These are phyloP conservation scores for Emericellopsis cladophorae DNA, from an alignment of 2,329 filamentous ascomycete genomes.

Conservation along the genomic window DNA sequence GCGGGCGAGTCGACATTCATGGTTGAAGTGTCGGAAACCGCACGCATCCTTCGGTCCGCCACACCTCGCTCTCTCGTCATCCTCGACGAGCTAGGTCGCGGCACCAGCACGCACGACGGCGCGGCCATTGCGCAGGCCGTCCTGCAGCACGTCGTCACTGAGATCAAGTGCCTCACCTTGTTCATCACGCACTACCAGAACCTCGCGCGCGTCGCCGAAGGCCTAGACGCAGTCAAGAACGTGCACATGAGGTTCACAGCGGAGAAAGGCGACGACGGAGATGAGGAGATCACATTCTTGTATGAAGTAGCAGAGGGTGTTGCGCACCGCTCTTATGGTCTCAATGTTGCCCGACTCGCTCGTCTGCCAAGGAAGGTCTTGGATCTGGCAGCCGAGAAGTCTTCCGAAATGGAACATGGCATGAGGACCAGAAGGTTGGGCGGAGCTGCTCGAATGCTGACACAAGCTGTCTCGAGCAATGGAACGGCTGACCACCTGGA, in stretches of 20 bases:
- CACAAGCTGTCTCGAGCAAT: constrained; percentile 23
- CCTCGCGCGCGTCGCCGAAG: constrained; percentile 56
- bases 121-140: constrained; percentile 93
- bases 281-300: constrained; percentile 81
- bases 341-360: constrained; percentile 85
- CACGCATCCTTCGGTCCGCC: constrained; percentile 79
- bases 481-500: constrained; percentile 29
- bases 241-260: constrained; percentile 84
- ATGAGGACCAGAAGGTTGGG: constrained; percentile 51
- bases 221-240: constrained; percentile 62
- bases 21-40: constrained; percentile 91
- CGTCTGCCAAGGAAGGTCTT: constrained; percentile 66
- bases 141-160: constrained; percentile 67
- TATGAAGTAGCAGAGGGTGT: constrained; percentile 89
- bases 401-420: constrained; percentile 64
- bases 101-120: constrained; percentile 90
- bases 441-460: constrained; percentile 29
- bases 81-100: constrained; percentile 85
- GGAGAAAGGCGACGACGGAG: constrained; percentile 27
- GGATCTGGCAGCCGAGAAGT: constrained; percentile 69
- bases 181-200: constrained; percentile 98
- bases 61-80: constrained; percentile 78
- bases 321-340: constrained; percentile 83
- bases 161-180: constrained; percentile 65
- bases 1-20: constrained; percentile 94